Evolutionary conservation across 768 basidiomycete species (phyloP).

Genomic region (Mycena metata): DNA sequence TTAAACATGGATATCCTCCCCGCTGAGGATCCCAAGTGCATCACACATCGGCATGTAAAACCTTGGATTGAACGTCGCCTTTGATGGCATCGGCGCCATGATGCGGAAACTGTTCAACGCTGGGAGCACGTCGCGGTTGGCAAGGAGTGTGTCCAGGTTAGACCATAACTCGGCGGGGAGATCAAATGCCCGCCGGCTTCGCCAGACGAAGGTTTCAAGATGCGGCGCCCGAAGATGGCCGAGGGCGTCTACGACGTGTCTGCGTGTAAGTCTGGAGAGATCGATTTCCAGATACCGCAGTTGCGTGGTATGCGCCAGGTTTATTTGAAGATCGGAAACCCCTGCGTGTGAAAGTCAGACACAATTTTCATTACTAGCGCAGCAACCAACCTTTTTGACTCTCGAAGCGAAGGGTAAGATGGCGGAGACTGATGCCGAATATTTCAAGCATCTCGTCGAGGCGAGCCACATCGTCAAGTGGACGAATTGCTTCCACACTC

Average conservation of each 20-base stretch:
- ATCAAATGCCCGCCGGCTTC: conserved; percentile 21
- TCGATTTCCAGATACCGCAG: conserved; percentile 31
- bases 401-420: conserved; percentile 29
- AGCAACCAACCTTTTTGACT: conserved; percentile 14
- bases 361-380: background rate
- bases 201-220: conserved; percentile 31
- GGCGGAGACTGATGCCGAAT: conserved; percentile 15
- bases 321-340: conserved; percentile 18
- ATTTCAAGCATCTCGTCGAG: conserved; percentile 26
- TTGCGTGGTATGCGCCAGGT: conserved; percentile 19
- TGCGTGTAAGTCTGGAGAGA: conserved; percentile 24
- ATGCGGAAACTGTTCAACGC: conserved; percentile 16
- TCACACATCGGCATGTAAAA: conserved; percentile 30
- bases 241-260: conserved; percentile 16
- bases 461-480: conserved; percentile 22
- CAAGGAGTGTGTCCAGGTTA: conserved; percentile 20
- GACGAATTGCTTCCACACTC: conserved; percentile 20
- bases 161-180: conserved; percentile 16
- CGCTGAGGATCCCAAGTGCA: conserved; percentile 20
- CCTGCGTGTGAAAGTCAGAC: conserved; percentile 10
- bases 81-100: background rate
- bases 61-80: conserved; percentile 20
- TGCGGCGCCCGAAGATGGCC: conserved; percentile 9
- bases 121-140: conserved; percentile 13
- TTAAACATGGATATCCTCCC: background rate